A percentile compares a stretch with the other conserved stretches of the same genome.
phyloP scores from a whole-genome alignment of 2,329 filamentous ascomycete species.

The Kalmusia sp. region DNA sequence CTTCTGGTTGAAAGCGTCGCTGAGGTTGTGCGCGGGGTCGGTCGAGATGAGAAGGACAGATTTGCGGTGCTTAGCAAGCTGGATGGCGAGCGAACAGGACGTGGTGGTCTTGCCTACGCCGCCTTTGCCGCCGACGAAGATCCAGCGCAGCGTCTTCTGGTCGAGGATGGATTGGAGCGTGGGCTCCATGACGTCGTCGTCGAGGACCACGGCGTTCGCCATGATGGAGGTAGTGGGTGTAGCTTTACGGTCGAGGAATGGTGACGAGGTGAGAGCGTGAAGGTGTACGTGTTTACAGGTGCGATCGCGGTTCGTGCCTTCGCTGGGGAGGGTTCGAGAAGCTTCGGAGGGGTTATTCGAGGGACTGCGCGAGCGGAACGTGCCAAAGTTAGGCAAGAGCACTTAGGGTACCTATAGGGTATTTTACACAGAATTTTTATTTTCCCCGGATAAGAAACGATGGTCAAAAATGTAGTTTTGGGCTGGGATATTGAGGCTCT shows the following conservation, averaged over 20 bases:
- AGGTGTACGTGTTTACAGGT: background rate
- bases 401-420: no score
- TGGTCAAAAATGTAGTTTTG: no score
- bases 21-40: constrained; percentile 97
- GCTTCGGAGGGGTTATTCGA: constrained; percentile 14
- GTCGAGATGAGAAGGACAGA: constrained; percentile 98
- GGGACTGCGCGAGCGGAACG: no score
- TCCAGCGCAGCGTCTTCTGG: constrained; percentile 95
- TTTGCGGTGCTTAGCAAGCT: constrained; percentile 92
- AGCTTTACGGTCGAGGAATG: background rate
- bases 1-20: constrained; percentile 97
- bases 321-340: constrained; percentile 9
- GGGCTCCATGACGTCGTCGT: constrained; percentile 84
- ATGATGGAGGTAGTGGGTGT: constrained; percentile 35
- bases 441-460: no score
- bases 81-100: constrained; percentile 96
- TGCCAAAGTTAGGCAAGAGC: no score
- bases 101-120: constrained; percentile 99
- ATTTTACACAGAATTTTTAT: no score
- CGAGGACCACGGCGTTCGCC: constrained; percentile 51
- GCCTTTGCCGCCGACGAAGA: constrained; percentile 98
- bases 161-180: constrained; percentile 93
- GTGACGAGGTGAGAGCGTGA: background rate
- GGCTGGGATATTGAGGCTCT: no score
- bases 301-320: background rate